These are phyloP conservation scores for Cymbidium sinense DNA, from an alignment of 106 monocot species.

Conservation along the genomic window DNA sequence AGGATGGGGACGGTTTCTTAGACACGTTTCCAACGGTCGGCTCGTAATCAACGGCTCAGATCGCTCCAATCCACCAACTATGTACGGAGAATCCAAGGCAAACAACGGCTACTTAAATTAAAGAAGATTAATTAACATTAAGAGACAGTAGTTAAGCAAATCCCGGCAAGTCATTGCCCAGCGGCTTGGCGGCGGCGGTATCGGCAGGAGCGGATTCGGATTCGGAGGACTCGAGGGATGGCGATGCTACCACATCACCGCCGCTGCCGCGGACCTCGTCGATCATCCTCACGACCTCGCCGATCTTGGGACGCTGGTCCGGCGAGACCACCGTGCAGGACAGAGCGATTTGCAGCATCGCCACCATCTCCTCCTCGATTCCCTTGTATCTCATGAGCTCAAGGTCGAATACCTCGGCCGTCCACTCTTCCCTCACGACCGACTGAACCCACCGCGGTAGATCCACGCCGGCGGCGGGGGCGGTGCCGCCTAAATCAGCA, in stretches of 20 bases:
- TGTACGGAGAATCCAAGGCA: too few species aligned
- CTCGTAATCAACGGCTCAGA: too few species aligned
- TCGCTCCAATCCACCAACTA: too few species aligned
- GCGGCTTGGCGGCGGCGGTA: background rate
- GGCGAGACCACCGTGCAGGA: slow-evolving; percentile 48
- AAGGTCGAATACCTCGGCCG: slow-evolving; percentile 91
- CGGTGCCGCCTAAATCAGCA: slow-evolving; percentile 8
- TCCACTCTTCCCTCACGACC: slow-evolving; percentile 97
- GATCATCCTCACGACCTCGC: slow-evolving; percentile 40
- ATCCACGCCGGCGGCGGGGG: slow-evolving; percentile 10
- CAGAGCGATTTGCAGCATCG: slow-evolving; percentile 75
- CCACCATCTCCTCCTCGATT: slow-evolving; percentile 93
- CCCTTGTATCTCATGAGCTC: slow-evolving; percentile 92
- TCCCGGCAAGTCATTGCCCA: background rate
- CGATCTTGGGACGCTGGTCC: slow-evolving; percentile 58
- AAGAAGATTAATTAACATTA: too few species aligned
- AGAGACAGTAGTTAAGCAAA: too few species aligned
- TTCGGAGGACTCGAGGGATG: slow-evolving; percentile 66
- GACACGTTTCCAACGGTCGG: too few species aligned
- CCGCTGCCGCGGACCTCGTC: slow-evolving; percentile 33
- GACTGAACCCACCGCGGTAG: slow-evolving; percentile 86
- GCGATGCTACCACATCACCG: slow-evolving; percentile 22
- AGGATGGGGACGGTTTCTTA: too few species aligned
- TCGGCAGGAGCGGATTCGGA: slow-evolving; percentile 63
- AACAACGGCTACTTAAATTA: too few species aligned